These are phyloP conservation scores for Arabidopsis suecica DNA, from an alignment of 345 rosid species.

Conservation along the genomic window DNA sequence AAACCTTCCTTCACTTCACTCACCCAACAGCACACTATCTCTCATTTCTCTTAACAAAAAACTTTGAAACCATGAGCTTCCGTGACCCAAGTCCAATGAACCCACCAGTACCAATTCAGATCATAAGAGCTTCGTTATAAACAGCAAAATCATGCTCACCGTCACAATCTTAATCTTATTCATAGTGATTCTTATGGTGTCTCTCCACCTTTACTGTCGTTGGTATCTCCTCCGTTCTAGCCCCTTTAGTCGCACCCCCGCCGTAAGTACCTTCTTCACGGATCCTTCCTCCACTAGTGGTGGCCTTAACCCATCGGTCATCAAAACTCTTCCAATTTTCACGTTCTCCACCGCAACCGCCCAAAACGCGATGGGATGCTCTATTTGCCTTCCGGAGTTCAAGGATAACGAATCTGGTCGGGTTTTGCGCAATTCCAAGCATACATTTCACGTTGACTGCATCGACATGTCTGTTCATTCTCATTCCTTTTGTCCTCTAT, in stretches of 20 bases:
- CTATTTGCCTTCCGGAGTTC: conserved; percentile 80
- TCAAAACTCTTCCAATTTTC: conserved; percentile 72
- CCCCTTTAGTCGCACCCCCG: background rate
- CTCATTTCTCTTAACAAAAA: too few species aligned
- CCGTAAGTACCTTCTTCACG: conserved; percentile 12
- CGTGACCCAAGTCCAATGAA: background rate
- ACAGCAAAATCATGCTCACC: background rate
- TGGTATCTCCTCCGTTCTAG: too few species aligned
- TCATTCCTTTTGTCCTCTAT: conserved; percentile 90
- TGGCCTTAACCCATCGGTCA: conserved; percentile 45
- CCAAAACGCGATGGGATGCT: conserved; percentile 55
- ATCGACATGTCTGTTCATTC: conserved; percentile 97
- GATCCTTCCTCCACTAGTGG: conserved; percentile 53
- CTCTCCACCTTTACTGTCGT: background rate
- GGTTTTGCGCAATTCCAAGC: conserved; percentile 75
- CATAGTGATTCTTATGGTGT: too few species aligned
- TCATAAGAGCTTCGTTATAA: background rate
- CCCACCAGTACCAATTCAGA: background rate
- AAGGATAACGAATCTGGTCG: conserved; percentile 79
- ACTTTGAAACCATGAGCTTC: background rate
- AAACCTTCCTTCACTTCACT: too few species aligned
- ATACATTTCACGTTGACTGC: conserved; percentile 77
- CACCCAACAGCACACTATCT: too few species aligned
- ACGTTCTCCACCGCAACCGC: conserved; percentile 41
- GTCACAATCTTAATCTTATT: background rate